A percentile compares a stretch with the other conserved stretches of the same genome.
These are phyloP conservation scores for Tolypocladium pustulatum DNA, from an alignment of 2,329 filamentous ascomycete genomes.

Conservation along the genomic window DNA sequence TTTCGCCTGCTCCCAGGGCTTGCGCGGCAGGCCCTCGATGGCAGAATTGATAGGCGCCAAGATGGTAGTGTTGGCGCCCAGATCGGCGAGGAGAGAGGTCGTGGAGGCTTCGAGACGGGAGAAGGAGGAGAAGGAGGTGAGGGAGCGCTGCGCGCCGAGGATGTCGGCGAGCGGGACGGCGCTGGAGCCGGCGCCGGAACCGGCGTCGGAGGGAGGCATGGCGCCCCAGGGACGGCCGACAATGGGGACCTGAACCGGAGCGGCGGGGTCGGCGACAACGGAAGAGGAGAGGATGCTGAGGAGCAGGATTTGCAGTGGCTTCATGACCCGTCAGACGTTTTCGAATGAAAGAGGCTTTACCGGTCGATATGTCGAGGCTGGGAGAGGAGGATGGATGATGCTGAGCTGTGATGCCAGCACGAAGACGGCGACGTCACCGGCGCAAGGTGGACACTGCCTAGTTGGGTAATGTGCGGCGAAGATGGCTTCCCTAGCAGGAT, in stretches of 20 bases:
- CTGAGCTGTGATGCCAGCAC: neutral
- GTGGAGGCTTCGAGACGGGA: constrained; percentile 65
- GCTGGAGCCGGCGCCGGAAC: constrained; percentile 18
- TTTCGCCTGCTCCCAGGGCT: constrained; percentile 72
- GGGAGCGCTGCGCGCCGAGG: constrained; percentile 64
- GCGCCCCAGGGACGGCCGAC: constrained; percentile 11
- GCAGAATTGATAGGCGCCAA: constrained; percentile 80
- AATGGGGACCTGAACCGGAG: constrained; percentile 7
- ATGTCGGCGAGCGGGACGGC: constrained; percentile 72
- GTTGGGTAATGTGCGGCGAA: neutral
- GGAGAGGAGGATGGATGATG: neutral
- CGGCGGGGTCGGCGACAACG: constrained; percentile 3
- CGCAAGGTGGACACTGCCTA: neutral
- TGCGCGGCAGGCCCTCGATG: constrained; percentile 66
- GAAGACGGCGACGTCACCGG: neutral
- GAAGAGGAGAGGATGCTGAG: neutral
- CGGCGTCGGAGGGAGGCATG: constrained; percentile 6
- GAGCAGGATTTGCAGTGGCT: constrained; percentile 2
- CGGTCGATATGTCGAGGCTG: neutral
- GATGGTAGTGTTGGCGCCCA: constrained; percentile 63
- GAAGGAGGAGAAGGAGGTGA: constrained; percentile 78
- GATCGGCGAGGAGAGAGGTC: constrained; percentile 56
- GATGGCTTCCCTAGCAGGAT: neutral
- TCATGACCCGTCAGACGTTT: constrained; percentile 1
- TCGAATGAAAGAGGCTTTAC: neutral